These are phyloP conservation scores for Diospyros lotus DNA, from an alignment of 148 eudicot species.

Conservation along the genomic window DNA sequence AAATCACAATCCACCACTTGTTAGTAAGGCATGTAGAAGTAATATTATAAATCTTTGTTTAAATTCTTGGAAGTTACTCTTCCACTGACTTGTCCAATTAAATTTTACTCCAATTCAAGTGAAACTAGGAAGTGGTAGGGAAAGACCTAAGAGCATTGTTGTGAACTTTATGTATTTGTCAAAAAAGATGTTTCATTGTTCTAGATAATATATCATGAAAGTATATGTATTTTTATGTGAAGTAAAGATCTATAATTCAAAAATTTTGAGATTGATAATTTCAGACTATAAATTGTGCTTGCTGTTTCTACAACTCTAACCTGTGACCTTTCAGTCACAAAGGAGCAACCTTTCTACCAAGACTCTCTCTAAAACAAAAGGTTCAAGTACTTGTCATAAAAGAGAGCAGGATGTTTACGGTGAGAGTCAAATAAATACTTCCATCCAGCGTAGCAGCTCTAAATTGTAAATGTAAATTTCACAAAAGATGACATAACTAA, in stretches of 20 bases:
- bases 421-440: not conserved
- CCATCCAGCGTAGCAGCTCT: not conserved
- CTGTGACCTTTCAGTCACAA: too few species aligned
- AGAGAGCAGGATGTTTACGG: too few species aligned
- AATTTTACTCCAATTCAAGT: not conserved
- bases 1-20: not conserved
- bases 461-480: not conserved
- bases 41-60: not conserved
- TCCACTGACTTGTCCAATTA: not conserved
- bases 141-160: too few species aligned
- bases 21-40: not conserved
- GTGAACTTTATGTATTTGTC: not conserved
- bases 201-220: too few species aligned
- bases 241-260: too few species aligned
- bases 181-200: not conserved
- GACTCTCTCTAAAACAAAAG: too few species aligned
- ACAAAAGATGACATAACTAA: conserved; percentile 21
- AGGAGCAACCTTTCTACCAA: too few species aligned
- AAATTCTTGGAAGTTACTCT: not conserved
- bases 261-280: too few species aligned
- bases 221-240: too few species aligned
- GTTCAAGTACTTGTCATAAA: too few species aligned
- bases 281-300: too few species aligned
- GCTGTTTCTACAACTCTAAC: too few species aligned
- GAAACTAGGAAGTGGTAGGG: not conserved